Conservation (phyloP, 768 basidiomycete species). For the Lactarius deliciosus region DNA sequence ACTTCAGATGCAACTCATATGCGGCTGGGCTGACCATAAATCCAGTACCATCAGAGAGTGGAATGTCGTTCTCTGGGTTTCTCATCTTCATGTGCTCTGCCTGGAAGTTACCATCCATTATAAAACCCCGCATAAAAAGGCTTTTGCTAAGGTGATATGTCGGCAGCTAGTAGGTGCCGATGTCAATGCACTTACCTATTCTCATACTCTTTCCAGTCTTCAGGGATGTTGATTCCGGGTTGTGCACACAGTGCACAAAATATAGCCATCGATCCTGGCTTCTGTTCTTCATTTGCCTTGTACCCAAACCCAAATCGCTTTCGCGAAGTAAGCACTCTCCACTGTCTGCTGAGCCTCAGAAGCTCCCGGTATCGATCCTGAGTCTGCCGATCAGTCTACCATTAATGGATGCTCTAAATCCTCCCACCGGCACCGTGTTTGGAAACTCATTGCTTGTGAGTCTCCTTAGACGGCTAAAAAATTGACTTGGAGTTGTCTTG, state of each 20-base stretch:
- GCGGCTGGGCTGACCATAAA: not conserved
- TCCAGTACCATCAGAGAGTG: not conserved
- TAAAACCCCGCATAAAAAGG: slow-evolving; percentile 5
- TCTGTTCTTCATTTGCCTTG: not conserved
- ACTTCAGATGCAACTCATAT: slow-evolving; percentile 3
- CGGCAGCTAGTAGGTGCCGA: not conserved
- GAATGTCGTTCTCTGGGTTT: not conserved
- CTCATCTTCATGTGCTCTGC: slow-evolving; percentile 10
- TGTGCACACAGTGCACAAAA: slow-evolving; percentile 1
- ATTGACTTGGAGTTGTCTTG: not conserved
- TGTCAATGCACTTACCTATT: not conserved
- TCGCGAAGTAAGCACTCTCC: too few relatives aligned
- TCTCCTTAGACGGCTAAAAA: not conserved
- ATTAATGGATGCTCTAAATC: not conserved
- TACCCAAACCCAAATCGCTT: not conserved
- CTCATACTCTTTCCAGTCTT: too few relatives aligned
- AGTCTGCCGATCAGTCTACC: not conserved
- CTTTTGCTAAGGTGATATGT: not conserved
- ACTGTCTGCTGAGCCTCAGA: too few relatives aligned
- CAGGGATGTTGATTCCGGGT: not conserved
- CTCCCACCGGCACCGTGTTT: not conserved
- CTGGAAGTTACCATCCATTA: slow-evolving; percentile 8
- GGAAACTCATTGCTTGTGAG: slow-evolving; percentile 2
- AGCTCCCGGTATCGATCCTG: not conserved
- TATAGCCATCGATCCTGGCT: slow-evolving; percentile 4